Conservation (phyloP, 2,329 filamentous ascomycete genomes). For the Lasiodiplodia theobromae region DNA sequence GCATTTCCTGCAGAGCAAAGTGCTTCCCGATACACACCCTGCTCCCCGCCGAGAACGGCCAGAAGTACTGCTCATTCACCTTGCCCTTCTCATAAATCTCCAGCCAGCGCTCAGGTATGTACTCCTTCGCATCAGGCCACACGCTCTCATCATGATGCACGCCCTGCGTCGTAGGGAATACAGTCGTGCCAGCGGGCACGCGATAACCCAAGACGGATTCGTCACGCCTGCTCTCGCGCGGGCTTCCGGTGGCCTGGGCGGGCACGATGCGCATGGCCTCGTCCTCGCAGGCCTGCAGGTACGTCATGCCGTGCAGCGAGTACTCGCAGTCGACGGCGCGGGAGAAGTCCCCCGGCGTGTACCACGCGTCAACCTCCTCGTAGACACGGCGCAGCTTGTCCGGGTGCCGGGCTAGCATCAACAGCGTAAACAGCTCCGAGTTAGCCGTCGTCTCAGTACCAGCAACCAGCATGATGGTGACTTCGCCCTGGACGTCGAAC, state of each 20-base stretch:
- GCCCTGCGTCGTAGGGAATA: conserved; percentile 48
- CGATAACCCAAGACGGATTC: conserved; percentile 46
- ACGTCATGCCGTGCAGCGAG: conserved; percentile 45
- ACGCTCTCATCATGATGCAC: conserved; percentile 38
- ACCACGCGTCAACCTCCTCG: not conserved
- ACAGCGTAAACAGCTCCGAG: not conserved
- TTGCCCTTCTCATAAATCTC: not conserved
- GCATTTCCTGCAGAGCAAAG: conserved; percentile 17
- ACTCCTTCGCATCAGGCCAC: conserved; percentile 40
- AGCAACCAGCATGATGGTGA: conserved; percentile 3
- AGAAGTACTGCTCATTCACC: conserved; percentile 33
- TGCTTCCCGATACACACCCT: conserved; percentile 19
- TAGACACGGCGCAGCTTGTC: not conserved
- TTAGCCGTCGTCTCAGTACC: conserved; percentile 18
- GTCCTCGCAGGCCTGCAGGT: conserved; percentile 49
- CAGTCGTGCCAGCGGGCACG: conserved; percentile 46
- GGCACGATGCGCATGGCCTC: conserved; percentile 51
- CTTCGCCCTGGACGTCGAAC: conserved; percentile 15
- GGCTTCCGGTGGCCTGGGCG: conserved; percentile 47
- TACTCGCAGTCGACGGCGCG: conserved; percentile 49
- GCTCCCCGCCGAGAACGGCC: conserved; percentile 12
- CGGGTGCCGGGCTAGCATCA: not conserved
- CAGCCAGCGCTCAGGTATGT: conserved; percentile 49
- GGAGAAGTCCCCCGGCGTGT: conserved; percentile 33
- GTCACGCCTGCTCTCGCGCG: conserved; percentile 47